Base-by-base conservation (phyloP, 495 filamentous ascomycete genomes). In the Podospora conica region DNA sequence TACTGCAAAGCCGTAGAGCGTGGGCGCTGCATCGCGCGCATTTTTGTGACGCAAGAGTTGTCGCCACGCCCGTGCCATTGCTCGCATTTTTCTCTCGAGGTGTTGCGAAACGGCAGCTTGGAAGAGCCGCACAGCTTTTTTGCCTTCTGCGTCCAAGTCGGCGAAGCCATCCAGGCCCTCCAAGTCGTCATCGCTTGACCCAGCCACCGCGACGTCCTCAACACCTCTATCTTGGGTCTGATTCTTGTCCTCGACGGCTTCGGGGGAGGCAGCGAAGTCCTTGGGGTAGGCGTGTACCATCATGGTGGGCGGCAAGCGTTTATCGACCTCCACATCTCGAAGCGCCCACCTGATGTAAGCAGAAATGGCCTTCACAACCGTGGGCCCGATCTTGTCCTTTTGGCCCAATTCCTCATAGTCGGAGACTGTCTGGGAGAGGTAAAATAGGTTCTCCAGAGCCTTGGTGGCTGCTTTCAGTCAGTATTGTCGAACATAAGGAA, bases 371-470 rank as follows among this genome's bases (percentile, higher is more conserved):
- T 68, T 75, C 23, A 69, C 73, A 11, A 74, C 55, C 11, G 48
- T 29, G 15, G 57, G 55, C 3, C 63, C 61, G 25, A 72, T 72
- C 20, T 66, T 72, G 9, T 60, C 58, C 5, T 66, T 53, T 7
- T 68, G 53, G 9, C 65, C 70, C 5, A 71, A 64, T 22, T 73
- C 62, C 40, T 73, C 73, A 62, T 71, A 72, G 67, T 76, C 75
- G 8, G 60, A 67, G 11, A 74, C 69, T 15, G 31, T 67, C 21
- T 74, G 71, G 25, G 73, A 71, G n/a, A 75, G 66, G 27, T 69
- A 65, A 59, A 76, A 75, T 11, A 76, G 58, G 3, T 53, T 55
- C 58, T 76, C 75, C 9, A 76, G 68, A 1, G 75, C 75, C 31
- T 75, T 74, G 22, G 62, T 57, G 9, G 71, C 75, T 76, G 33